These are phyloP conservation scores for Brachypodium distachyon DNA, from an alignment of 202 grass and related monocot genomes.

Conservation along the genomic window DNA sequence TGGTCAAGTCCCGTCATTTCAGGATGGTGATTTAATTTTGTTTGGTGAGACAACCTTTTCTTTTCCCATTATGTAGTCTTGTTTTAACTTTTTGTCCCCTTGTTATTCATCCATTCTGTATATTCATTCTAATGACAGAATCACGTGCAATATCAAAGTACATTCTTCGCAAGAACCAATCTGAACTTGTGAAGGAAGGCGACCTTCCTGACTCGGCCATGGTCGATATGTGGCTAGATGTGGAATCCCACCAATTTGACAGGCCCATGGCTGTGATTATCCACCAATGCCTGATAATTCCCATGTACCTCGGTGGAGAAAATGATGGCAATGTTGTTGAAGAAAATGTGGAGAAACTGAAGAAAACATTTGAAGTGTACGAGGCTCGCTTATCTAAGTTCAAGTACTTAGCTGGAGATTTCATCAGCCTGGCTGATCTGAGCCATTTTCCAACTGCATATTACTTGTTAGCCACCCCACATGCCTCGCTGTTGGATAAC, in stretches of 20 bases:
- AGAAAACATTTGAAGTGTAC: slow-evolving; percentile 24
- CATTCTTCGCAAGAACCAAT: slow-evolving; percentile 26
- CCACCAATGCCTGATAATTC: slow-evolving; percentile 1
- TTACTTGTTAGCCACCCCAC: neutral
- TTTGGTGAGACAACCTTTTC: neutral
- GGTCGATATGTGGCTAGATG: slow-evolving; percentile 53
- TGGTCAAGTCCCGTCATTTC: neutral
- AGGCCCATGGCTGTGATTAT: slow-evolving; percentile 14
- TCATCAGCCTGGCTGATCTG: no score
- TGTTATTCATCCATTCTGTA: neutral
- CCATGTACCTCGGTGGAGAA: neutral
- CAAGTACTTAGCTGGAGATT: slow-evolving; percentile 36
- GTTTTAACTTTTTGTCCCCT: neutral
- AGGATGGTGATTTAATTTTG: neutral
- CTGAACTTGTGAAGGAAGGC: slow-evolving; percentile 17
- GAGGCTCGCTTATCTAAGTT: slow-evolving; percentile 17
- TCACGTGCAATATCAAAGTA: slow-evolving; percentile 44
- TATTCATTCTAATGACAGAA: slow-evolving; percentile 3
- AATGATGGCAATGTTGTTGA: slow-evolving; percentile 8
- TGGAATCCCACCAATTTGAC: slow-evolving; percentile 20
- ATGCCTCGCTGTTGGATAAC: slow-evolving; percentile 2
- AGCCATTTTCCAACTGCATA: neutral
- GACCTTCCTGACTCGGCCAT: slow-evolving; percentile 20
- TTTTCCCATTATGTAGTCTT: neutral
- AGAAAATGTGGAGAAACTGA: slow-evolving; percentile 10